Conservation (phyloP, 2,329 filamentous ascomycete genomes). For the Malbranchea cinnamomea region DNA sequence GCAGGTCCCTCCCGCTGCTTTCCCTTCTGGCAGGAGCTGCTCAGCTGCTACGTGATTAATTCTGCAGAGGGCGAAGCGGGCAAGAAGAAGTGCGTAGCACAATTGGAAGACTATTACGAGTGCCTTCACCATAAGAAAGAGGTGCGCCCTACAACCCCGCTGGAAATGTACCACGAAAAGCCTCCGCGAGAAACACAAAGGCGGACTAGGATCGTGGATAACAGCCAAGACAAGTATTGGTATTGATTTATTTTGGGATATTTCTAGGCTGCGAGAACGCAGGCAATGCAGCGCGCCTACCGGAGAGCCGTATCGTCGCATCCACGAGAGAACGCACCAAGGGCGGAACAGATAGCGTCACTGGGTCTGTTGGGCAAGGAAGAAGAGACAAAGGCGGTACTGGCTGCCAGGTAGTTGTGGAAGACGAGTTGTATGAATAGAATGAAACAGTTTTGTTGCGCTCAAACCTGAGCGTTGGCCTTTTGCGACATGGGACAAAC, state of each 20-base stretch:
- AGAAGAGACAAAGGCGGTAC: slow-evolving; percentile 54
- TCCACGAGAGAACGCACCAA: slow-evolving; percentile 65
- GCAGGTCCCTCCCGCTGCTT: slow-evolving; percentile 70
- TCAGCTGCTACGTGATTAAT: slow-evolving; percentile 97
- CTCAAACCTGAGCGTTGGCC: slow-evolving; percentile 12
- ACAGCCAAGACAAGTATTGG: neutral
- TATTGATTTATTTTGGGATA: neutral
- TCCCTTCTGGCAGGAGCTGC: slow-evolving; percentile 98
- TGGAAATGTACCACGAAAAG: neutral
- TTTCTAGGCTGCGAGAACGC: slow-evolving; percentile 57
- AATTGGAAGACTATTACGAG: slow-evolving; percentile 95
- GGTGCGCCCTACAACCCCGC: slow-evolving; percentile 39
- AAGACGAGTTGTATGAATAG: slow-evolving; percentile 12
- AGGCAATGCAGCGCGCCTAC: slow-evolving; percentile 69
- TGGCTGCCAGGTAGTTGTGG: slow-evolving; percentile 15
- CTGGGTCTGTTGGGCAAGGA: slow-evolving; percentile 72
- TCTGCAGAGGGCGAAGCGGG: slow-evolving; percentile 64
- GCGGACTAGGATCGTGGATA: neutral
- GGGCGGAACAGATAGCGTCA: slow-evolving; percentile 72
- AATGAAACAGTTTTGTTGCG: slow-evolving; percentile 11
- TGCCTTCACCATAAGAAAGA: slow-evolving; percentile 98
- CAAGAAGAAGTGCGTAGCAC: slow-evolving; percentile 73
- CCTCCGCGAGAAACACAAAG: neutral
- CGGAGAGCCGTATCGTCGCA: slow-evolving; percentile 62
- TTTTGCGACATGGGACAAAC: slow-evolving; percentile 10